Conservation (phyloP, 2,329 filamentous ascomycete genomes). For the Ustulina deusta region DNA sequence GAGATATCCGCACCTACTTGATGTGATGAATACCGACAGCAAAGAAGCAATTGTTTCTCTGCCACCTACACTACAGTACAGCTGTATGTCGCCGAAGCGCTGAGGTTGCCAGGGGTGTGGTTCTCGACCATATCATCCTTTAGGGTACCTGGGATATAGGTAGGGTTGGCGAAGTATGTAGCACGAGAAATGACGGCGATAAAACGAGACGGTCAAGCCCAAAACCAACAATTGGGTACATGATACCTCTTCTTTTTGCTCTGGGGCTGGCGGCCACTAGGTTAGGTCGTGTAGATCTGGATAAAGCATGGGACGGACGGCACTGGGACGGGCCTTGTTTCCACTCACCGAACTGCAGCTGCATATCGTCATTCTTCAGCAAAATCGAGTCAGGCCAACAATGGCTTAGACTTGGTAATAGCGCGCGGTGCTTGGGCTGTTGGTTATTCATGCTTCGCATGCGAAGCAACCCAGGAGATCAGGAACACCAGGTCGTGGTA, state of each 20-base stretch:
- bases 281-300: slow-evolving; percentile 36
- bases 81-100: slow-evolving; percentile 23
- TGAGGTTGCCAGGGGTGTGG: slow-evolving; percentile 30
- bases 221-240: slow-evolving; percentile 30
- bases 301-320: slow-evolving; percentile 45
- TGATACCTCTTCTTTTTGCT: slow-evolving; percentile 36
- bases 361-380: slow-evolving; percentile 41
- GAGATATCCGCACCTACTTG: slow-evolving; percentile 17
- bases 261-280: slow-evolving; percentile 37
- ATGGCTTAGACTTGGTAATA: slow-evolving; percentile 9
- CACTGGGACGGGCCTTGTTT: slow-evolving; percentile 41
- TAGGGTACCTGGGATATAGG: slow-evolving; percentile 29
- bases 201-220: slow-evolving; percentile 41
- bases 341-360: slow-evolving; percentile 40
- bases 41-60: slow-evolving; percentile 22
- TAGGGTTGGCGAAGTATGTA: slow-evolving; percentile 44
- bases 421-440: slow-evolving; percentile 18
- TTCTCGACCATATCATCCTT: slow-evolving; percentile 20
- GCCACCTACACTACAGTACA: slow-evolving; percentile 1
- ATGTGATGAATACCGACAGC: slow-evolving; percentile 28
- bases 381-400: slow-evolving; percentile 38
- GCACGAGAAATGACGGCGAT: slow-evolving; percentile 39
- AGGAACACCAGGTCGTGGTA: slow-evolving; percentile 17
- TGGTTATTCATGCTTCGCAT: slow-evolving; percentile 13
- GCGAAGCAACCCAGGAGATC: slow-evolving; percentile 25